These are phyloP conservation scores for Metschnikowia sp. DNA, from an alignment of 805 yeast species.

Conservation along the genomic window DNA sequence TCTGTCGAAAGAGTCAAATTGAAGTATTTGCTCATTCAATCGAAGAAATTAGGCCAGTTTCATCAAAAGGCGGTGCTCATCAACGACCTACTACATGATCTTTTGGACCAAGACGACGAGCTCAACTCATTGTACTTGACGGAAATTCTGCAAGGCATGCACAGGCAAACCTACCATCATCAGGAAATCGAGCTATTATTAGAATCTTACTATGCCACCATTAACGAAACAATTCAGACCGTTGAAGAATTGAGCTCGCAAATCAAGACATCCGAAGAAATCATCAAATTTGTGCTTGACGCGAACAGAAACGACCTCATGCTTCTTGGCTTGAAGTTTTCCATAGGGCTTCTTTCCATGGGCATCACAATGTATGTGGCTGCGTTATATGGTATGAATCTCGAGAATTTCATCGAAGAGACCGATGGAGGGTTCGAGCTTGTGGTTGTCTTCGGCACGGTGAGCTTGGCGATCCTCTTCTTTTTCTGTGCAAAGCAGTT, in stretches of 20 bases:
- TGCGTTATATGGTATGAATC: conserved; percentile 92
- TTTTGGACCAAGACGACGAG: conserved; percentile 85
- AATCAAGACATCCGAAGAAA: conserved; percentile 90
- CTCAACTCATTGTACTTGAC: conserved; percentile 77
- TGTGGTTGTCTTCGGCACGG: conserved; percentile 41
- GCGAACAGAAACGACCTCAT: conserved; percentile 91
- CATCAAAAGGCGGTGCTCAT: conserved; percentile 79
- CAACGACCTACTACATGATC: conserved; percentile 78
- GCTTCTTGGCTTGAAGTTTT: conserved; percentile 79
- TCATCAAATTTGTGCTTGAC: conserved; percentile 87
- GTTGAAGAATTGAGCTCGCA: conserved; percentile 75
- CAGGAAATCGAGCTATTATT: conserved; percentile 85
- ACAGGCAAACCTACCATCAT: conserved; percentile 60
- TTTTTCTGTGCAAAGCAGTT: conserved; percentile 54
- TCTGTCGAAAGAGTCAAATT: conserved; percentile 78
- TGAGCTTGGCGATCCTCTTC: conserved; percentile 46
- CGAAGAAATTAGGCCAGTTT: conserved; percentile 80
- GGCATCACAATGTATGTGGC: conserved; percentile 80
- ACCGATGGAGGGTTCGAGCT: conserved; percentile 61
- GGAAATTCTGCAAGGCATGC: conserved; percentile 45
- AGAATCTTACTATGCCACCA: conserved; percentile 86
- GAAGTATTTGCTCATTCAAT: conserved; percentile 74
- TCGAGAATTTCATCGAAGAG: conserved; percentile 89
- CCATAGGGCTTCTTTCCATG: conserved; percentile 77
- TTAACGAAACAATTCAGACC: conserved; percentile 92